Base-by-base conservation (phyloP, 73 alveolate genomes). In the Effrenium voratum region DNA sequence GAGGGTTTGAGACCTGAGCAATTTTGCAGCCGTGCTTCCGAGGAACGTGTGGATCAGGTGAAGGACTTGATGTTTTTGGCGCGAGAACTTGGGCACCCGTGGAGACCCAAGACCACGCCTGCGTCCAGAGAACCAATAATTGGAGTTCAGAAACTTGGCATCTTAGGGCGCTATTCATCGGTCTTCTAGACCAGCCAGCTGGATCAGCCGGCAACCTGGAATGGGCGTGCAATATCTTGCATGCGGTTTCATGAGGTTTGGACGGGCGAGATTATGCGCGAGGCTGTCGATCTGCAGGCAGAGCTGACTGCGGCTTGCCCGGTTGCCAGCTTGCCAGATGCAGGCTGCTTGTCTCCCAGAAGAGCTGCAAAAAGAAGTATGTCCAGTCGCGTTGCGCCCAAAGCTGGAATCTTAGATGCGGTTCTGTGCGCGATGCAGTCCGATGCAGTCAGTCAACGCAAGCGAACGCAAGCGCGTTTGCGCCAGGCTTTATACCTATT, bases 221-320 rank as follows among this genome's bases (percentile, higher is more conserved):
- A 30, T 22, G 72, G 28, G 28, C 72, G 28, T 30, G n/a, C 1
- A 30, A 57, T 22, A 57, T 30, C 1, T 30, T 57, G 16, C 28
- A 30, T 57, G 72, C 28, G n/a, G 16, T 72, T 49, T 6, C 41
- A 12, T 13, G 57, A 83, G 93, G 93, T 84, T 1, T 84, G 93
- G 93, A 84, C 93, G 16, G 93, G 93, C 41, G 93, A 84, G 52
- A 84, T 84, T 55, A 84, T 84, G 93, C 80, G 93, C 38, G 93
- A 84, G 45, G 93, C 93, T 43, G 79, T 84, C 5, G 93, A 84
- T 79, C 79, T 84, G 15, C 93, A 84, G 93, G 93, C 75, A 5
- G 44, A 22, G 3, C n/a, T n/a, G n/a, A n/a, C n/a, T n/a, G n/a
- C n/a, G n/a, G n/a, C n/a, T n/a, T n/a, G n/a, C n/a, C n/a, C n/a